Evolutionary conservation across 495 filamentous ascomycete species (phyloP).

Genomic region (Immersiella caudata): DNA sequence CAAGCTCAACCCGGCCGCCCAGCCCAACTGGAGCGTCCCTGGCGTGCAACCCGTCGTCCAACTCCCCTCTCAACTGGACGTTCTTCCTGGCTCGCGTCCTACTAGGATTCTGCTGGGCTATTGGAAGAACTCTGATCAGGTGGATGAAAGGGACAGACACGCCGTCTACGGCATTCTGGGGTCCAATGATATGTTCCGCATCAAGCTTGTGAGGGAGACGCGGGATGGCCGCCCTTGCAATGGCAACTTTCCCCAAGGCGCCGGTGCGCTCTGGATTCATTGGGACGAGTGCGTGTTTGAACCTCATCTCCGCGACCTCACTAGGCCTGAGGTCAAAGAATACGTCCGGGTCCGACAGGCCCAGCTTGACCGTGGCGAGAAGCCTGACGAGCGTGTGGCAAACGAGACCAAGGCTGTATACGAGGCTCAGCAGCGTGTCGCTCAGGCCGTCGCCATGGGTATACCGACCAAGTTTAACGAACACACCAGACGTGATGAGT

Average conservation of each 20-base stretch:
- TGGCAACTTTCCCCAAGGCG: constrained; percentile 54
- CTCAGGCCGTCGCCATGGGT: constrained; percentile 27
- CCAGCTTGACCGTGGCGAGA: constrained; percentile 52
- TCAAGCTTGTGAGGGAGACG: constrained; percentile 54
- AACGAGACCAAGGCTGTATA: constrained; percentile 54
- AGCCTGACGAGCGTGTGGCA: constrained; percentile 42
- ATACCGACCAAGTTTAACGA: constrained; percentile 18
- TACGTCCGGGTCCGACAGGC: constrained; percentile 55
- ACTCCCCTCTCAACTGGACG: constrained; percentile 2
- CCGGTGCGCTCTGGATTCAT: constrained; percentile 56
- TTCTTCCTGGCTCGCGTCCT: constrained; percentile 42
- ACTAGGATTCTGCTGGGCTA: constrained; percentile 53
- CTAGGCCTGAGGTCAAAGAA: constrained; percentile 55
- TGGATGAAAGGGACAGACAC: constrained; percentile 46
- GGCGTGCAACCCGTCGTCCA: background rate
- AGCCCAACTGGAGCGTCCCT: background rate
- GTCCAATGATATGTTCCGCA: constrained; percentile 56
- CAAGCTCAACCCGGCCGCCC: constrained; percentile 24
- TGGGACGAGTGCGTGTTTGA: constrained; percentile 58
- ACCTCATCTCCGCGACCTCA: constrained; percentile 46
- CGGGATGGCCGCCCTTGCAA: constrained; percentile 51
- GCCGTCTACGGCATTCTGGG: constrained; percentile 57
- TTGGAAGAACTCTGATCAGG: constrained; percentile 50
- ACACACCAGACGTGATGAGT: background rate
- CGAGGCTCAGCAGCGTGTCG: constrained; percentile 48